A percentile compares a stretch with the other conserved stretches of the same genome.
These are phyloP conservation scores for Globisporangium irregulare DNA, from an alignment of 352 stramenopile genomes.

Conservation along the genomic window DNA sequence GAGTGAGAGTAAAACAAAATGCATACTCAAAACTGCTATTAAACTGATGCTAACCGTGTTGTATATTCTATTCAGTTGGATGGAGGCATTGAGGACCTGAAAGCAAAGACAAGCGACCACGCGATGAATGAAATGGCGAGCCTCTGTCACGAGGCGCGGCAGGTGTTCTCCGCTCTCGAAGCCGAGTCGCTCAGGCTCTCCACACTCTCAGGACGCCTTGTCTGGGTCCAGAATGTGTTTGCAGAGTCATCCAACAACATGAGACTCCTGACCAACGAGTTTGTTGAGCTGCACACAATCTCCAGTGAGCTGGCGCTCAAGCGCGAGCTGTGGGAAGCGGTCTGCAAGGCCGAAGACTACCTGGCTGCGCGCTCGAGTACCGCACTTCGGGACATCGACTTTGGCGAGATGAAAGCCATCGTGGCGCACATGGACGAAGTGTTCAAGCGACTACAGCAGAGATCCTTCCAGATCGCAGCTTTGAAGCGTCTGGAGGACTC, in stretches of 20 bases:
- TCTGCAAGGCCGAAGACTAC: conserved; percentile 48
- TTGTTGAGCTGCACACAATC: conserved; percentile 32
- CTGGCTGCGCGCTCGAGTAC: conserved; percentile 31
- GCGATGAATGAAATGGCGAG: conserved; percentile 30
- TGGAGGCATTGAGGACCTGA: conserved; percentile 23
- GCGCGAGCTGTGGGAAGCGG: conserved; percentile 55
- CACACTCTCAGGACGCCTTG: conserved; percentile 25
- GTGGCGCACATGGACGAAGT: conserved; percentile 22
- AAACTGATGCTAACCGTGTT: background rate
- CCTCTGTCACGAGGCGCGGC: conserved; percentile 29
- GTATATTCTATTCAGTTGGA: conserved; percentile 1
- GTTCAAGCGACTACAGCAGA: conserved; percentile 22
- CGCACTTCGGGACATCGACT: conserved; percentile 41
- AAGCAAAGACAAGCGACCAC: conserved; percentile 29
- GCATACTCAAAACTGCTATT: too few species aligned
- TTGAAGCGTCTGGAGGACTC: conserved; percentile 37
- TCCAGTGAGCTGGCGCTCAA: conserved; percentile 47
- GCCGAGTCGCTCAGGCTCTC: conserved; percentile 27
- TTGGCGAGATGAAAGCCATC: conserved; percentile 35
- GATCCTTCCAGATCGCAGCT: conserved; percentile 19
- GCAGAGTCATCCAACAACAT: conserved; percentile 30
- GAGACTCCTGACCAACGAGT: conserved; percentile 29
- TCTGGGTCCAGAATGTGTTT: conserved; percentile 41
- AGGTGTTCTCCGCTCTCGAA: conserved; percentile 24
- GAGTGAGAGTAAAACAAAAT: background rate